phyloP scores from a whole-genome alignment of 2,329 filamentous ascomycete genomes.

The Keithomyces neogunnii region DNA sequence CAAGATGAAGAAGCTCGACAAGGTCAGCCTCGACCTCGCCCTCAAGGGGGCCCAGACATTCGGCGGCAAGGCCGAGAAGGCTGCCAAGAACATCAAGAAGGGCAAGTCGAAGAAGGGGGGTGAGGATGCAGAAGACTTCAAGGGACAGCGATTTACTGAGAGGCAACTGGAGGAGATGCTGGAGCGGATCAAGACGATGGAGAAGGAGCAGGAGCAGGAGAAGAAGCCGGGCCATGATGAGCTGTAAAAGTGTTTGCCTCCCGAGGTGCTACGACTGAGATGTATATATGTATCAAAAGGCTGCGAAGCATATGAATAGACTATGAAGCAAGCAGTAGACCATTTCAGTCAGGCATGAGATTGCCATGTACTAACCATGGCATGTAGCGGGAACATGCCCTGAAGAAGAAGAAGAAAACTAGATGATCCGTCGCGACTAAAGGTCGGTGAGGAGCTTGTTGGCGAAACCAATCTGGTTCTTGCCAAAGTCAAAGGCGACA shows the following conservation, averaged over 20 bases:
- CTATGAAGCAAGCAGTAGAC: neutral
- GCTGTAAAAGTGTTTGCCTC: constrained; percentile 16
- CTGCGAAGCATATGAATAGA: constrained; percentile 4
- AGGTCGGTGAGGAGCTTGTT: constrained; percentile 28
- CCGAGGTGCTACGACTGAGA: neutral
- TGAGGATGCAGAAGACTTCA: constrained; percentile 27
- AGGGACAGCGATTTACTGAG: constrained; percentile 28
- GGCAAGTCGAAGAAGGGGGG: constrained; percentile 25
- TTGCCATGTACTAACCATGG: no score
- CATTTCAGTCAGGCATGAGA: neutral
- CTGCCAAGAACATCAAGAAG: constrained; percentile 25
- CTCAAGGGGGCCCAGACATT: constrained; percentile 54
- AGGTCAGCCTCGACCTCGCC: constrained; percentile 60
- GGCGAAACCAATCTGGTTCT: constrained; percentile 32
- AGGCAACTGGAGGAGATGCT: constrained; percentile 36
- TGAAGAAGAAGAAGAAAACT: no score
- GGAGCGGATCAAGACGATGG: constrained; percentile 24
- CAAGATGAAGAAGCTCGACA: constrained; percentile 63
- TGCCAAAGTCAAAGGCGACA: constrained; percentile 57
- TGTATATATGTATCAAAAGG: constrained; percentile 3
- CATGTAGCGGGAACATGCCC: no score
- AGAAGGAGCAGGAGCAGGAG: constrained; percentile 18
- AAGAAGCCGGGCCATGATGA: constrained; percentile 24
- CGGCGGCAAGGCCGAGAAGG: constrained; percentile 31
- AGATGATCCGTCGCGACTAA: neutral